Conservation (phyloP, 228 moss, liverwort and hornwort species). For the Sphagnum fallax region DNA sequence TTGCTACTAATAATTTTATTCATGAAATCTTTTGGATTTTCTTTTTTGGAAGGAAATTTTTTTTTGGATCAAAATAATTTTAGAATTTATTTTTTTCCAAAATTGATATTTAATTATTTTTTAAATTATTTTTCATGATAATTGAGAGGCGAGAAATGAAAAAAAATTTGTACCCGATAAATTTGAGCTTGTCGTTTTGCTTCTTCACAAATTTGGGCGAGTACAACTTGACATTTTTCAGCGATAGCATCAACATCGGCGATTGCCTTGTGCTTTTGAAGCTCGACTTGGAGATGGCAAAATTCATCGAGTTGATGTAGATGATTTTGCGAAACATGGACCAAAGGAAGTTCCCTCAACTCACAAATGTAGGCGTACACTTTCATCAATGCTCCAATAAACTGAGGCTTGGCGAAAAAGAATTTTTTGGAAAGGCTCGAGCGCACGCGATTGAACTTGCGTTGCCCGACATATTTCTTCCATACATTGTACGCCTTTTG, state of each 20-base stretch:
- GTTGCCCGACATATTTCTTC: conserved; percentile 76
- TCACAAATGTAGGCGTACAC: conserved; percentile 51
- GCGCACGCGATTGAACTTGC: conserved; percentile 63
- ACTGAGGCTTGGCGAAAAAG: conserved; percentile 76
- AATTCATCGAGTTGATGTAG: conserved; percentile 79
- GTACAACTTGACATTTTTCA: conserved; percentile 51
- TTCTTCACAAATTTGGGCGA: conserved; percentile 59
- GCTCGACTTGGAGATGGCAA: conserved; percentile 43
- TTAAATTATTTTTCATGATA: too few species aligned
- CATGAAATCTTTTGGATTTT: not conserved
- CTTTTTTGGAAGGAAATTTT: not conserved
- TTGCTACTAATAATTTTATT: not conserved
- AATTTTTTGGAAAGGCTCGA: conserved; percentile 46
- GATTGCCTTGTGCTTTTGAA: conserved; percentile 40
- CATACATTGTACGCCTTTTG: conserved; percentile 75
- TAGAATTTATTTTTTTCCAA: too few species aligned
- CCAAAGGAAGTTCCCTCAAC: conserved; percentile 49
- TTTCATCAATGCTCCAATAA: conserved; percentile 60
- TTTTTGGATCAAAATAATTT: too few species aligned
- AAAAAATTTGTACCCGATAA: conserved; percentile 49
- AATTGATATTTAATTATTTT: too few species aligned
- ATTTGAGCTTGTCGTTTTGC: conserved; percentile 69
- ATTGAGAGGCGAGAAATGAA: not conserved
- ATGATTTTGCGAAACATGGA: conserved; percentile 60
- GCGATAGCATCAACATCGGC: conserved; percentile 43